phyloP scores from a whole-genome alignment of 2,329 filamentous ascomycete genomes.

The Penicillium sp. region DNA sequence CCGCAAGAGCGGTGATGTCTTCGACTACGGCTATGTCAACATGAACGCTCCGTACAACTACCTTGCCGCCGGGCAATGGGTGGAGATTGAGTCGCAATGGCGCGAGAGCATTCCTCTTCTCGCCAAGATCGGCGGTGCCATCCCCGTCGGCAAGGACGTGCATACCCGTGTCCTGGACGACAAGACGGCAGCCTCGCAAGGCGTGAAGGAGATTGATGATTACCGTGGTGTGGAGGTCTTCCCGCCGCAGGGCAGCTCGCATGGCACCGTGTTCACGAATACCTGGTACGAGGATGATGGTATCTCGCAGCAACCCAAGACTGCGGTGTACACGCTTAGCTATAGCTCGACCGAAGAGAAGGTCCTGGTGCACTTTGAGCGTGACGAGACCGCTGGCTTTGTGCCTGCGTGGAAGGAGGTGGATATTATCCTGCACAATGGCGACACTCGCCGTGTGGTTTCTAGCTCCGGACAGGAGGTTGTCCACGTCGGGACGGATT shows the following conservation, averaged over 20 bases:
- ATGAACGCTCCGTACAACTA: constrained; percentile 63
- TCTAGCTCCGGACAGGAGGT: constrained; percentile 35
- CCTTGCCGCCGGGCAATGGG: constrained; percentile 57
- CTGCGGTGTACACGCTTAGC: constrained; percentile 47
- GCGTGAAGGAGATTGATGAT: constrained; percentile 51
- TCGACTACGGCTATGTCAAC: constrained; percentile 63
- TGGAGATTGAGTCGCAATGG: constrained; percentile 55
- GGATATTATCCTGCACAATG: constrained; percentile 54
- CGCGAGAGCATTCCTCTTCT: constrained; percentile 57
- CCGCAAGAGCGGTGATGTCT: constrained; percentile 40
- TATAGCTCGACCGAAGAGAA: constrained; percentile 50
- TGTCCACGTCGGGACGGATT: constrained; percentile 31
- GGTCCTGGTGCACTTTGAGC: constrained; percentile 47
- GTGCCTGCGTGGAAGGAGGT: constrained; percentile 54
- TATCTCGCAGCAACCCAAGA: constrained; percentile 47
- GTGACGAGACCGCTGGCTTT: constrained; percentile 46
- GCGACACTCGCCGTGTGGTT: constrained; percentile 49
- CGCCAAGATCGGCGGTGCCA: constrained; percentile 56
- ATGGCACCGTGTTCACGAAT: constrained; percentile 42
- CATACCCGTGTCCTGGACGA: constrained; percentile 58
- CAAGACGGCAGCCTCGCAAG: constrained; percentile 46
- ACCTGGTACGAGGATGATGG: constrained; percentile 63
- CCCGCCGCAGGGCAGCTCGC: constrained; percentile 49
- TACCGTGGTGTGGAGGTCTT: constrained; percentile 62
- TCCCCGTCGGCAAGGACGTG: constrained; percentile 55